These are phyloP conservation scores for Aspergillus ochraceus DNA, from an alignment of 2,329 filamentous ascomycete species.

Conservation along the genomic window DNA sequence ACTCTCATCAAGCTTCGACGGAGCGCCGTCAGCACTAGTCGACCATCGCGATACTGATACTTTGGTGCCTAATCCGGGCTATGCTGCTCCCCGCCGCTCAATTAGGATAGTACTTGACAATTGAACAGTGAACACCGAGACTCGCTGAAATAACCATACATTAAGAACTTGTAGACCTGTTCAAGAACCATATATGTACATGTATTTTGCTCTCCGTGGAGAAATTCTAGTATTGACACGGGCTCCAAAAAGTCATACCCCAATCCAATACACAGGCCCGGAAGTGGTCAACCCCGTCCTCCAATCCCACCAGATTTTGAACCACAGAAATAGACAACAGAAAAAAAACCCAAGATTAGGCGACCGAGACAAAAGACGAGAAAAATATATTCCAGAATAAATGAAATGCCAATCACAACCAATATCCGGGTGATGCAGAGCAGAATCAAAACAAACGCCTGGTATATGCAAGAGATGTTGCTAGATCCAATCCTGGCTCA, in stretches of 20 bases:
- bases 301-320: background rate
- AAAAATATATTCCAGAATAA: constrained; percentile 25
- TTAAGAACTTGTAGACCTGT: background rate
- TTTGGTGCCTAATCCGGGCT: too few species aligned
- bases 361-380: background rate
- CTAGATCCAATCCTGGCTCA: constrained; percentile 4
- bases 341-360: background rate
- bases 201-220: background rate
- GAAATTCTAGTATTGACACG: background rate
- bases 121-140: too few species aligned
- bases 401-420: background rate
- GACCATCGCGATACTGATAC: too few species aligned
- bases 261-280: background rate
- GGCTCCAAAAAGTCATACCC: background rate
- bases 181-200: background rate
- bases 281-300: background rate
- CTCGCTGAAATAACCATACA: background rate
- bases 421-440: constrained; percentile 5
- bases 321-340: background rate
- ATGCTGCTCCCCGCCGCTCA: too few species aligned
- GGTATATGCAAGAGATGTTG: constrained; percentile 11
- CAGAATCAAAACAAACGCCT: constrained; percentile 7
- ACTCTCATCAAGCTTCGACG: background rate
- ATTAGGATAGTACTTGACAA: too few species aligned
- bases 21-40: background rate